phyloP scores from a whole-genome alignment of 2,329 filamentous ascomycete species.

The Clonostachys rosea region DNA sequence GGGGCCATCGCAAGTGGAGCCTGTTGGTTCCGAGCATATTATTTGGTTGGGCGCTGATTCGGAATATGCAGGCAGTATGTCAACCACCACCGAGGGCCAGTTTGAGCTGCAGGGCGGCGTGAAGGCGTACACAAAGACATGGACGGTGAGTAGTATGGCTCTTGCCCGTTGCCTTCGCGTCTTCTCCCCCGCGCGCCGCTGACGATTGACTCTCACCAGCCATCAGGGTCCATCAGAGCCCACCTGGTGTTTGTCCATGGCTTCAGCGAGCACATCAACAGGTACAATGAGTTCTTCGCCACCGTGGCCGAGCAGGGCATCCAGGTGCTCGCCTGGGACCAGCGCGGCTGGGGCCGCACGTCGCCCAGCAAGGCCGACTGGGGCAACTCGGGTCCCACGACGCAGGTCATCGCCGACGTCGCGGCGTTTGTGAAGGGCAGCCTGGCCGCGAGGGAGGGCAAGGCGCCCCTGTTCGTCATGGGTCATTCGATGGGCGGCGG shows the following conservation, averaged over 20 bases:
- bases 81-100: conserved; percentile 41
- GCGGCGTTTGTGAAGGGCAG: conserved; percentile 66
- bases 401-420: conserved; percentile 71
- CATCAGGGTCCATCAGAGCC: conserved; percentile 54
- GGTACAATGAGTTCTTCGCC: conserved; percentile 72
- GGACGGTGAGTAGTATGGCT: conserved; percentile 39
- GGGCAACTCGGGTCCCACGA: conserved; percentile 71
- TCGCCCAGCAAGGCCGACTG: conserved; percentile 56
- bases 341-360: conserved; percentile 82
- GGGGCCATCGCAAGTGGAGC: too few relatives aligned
- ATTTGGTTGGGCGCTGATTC: too few relatives aligned
- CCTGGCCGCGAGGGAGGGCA: conserved; percentile 30
- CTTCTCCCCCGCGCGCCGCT: background rate
- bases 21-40: too few relatives aligned
- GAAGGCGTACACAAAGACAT: conserved; percentile 52
- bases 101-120: conserved; percentile 35
- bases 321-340: conserved; percentile 74
- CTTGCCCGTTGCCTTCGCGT: background rate
- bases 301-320: conserved; percentile 67
- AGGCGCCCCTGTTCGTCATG: conserved; percentile 72
- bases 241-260: conserved; percentile 82
- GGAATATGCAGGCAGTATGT: conserved; percentile 15
- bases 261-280: conserved; percentile 80
- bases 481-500: conserved; percentile 92
- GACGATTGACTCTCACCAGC: conserved; percentile 28